Evolutionary conservation across 768 basidiomycete species (phyloP).

Genomic region (Lepiota subincarnata): DNA sequence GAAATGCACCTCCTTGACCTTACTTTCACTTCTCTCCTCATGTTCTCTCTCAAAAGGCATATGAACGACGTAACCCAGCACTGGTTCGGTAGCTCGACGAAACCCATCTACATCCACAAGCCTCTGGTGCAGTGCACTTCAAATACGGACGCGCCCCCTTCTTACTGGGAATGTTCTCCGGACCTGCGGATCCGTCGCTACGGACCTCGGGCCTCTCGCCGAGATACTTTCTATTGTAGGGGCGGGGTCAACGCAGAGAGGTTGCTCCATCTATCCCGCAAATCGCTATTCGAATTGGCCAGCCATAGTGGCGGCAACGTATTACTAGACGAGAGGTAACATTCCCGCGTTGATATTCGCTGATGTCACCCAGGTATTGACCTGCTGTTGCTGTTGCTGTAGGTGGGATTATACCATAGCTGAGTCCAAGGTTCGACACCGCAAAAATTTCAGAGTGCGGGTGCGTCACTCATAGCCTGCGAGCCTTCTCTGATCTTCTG

Average conservation of each 20-base stretch:
- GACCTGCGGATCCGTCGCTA: constrained; percentile 2
- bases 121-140: neutral
- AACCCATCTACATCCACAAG: neutral
- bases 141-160: constrained; percentile 2
- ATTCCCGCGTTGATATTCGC: neutral
- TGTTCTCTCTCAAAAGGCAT: neutral
- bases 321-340: constrained; percentile 14
- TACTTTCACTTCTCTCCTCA: neutral
- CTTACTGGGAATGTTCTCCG: constrained; percentile 5
- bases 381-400: too few relatives aligned
- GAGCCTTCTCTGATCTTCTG: neutral
- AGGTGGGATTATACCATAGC: constrained; percentile 5
- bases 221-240: constrained; percentile 15
- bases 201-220: constrained; percentile 12
- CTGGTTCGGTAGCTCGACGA: neutral
- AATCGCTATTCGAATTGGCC: constrained; percentile 13
- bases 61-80: neutral
- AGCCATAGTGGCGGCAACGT: constrained; percentile 12
- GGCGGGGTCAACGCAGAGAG: constrained; percentile 14
- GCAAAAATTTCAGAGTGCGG: constrained; percentile 1
- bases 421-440: neutral
- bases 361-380: too few relatives aligned
- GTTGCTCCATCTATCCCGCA: constrained; percentile 11
- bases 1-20: neutral
- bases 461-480: neutral